Base-by-base conservation (phyloP, 2,329 filamentous ascomycete genomes). In the Microsporum audouinii region DNA sequence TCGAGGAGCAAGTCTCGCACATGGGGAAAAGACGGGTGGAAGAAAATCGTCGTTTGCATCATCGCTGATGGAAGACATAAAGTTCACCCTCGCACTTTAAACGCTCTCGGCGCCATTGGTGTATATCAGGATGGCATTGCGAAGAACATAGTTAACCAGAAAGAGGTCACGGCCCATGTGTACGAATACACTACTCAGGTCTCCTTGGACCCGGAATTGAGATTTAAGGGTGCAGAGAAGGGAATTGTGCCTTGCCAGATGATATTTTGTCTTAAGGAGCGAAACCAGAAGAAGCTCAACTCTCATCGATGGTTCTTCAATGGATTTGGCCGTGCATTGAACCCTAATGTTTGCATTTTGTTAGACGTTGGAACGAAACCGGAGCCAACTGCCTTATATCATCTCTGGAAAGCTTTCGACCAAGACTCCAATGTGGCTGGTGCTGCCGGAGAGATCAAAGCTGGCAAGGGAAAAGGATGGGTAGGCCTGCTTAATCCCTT, bases 261-360 rank as follows among this genome's bases (percentile, higher is more conserved):
- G 79, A 92, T 99, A 68, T 99, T 99, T 75, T 99, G 95, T 70
- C 78, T 99, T 64, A 99, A 99, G 77, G 94, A 99, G 73, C 91
- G 94, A 78, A 99, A 99, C 73, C 84, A 88, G 71, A 95, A 96
- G 77, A 99, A 99, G 78, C 83, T 99, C 68, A 99, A 99, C 78
- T 96, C 91, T 0, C 94, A 99, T 75, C 85, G 94, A 61, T 99
- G 94, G 94, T 97, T 96, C 78, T 99, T 99, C 79, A 99, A 99
- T 71, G 94, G 94, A 0, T 96, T 99, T 71, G 95, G 94, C 34
- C 86, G 87, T 65, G 88, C 92, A 0, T 80, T 99, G 29, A 95
- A 92, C 66, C 94, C 94, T 0, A 99, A 99, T 66, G 88, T 99
- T 38, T 99, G 94, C 74, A 96, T 99, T 72, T 77, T 99, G 64